Evolutionary conservation across 1,139 yeast genomes (phyloP).

Genomic region (Yamadazyma songkhlaensis): DNA sequence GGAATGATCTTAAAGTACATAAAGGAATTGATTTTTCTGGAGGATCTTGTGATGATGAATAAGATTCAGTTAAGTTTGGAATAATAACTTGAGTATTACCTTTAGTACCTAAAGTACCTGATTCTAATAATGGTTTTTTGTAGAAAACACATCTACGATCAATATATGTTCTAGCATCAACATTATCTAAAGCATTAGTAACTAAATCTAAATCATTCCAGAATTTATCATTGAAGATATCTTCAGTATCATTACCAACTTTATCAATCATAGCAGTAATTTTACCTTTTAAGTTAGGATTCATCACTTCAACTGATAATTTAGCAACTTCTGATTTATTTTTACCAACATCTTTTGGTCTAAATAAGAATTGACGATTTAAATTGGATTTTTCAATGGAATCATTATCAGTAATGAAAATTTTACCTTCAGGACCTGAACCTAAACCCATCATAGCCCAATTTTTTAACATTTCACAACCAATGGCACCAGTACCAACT

Average conservation of each 20-base stretch:
- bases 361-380: slow-evolving; percentile 92
- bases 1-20: slow-evolving; percentile 96
- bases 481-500: slow-evolving; percentile 99
- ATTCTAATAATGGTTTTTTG: slow-evolving; percentile 87
- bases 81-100: slow-evolving; percentile 97
- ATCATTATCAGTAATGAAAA: slow-evolving; percentile 88
- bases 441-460: slow-evolving; percentile 98
- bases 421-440: slow-evolving; percentile 83
- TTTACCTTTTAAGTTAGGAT: slow-evolving; percentile 76
- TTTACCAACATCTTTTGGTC: slow-evolving; percentile 91
- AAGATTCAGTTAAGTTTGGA: slow-evolving; percentile 91
- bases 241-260: slow-evolving; percentile 91
- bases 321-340: slow-evolving; percentile 92
- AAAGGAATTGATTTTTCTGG: slow-evolving; percentile 97
- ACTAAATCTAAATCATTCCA: slow-evolving; percentile 85
- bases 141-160: slow-evolving; percentile 95
- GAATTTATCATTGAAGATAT: slow-evolving; percentile 80
- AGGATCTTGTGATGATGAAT: slow-evolving; percentile 96
- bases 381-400: slow-evolving; percentile 92
- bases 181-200: slow-evolving; percentile 94
- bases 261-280: slow-evolving; percentile 78
- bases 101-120: slow-evolving; percentile 97
- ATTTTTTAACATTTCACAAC: slow-evolving; percentile 97
- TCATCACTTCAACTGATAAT: slow-evolving; percentile 76
- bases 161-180: slow-evolving; percentile 96